Conservation (phyloP, 2,329 filamentous ascomycete genomes). For the Curvularia verruculosa region DNA sequence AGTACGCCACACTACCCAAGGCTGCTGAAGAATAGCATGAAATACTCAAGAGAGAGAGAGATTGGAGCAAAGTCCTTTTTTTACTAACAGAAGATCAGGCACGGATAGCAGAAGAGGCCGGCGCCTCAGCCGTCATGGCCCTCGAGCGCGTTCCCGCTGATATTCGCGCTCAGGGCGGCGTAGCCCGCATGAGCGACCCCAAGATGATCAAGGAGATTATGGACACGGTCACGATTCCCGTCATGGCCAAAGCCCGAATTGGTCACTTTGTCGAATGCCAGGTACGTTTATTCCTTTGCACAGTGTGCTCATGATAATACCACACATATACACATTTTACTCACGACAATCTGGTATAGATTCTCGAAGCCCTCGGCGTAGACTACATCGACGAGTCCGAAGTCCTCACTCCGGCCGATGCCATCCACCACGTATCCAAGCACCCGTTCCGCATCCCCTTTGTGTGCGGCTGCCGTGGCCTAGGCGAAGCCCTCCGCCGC, state of each 20-base stretch:
- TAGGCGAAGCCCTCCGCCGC: conserved; percentile 89
- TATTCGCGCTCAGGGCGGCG: conserved; percentile 89
- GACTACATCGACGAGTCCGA: conserved; percentile 99
- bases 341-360: conserved; percentile 65
- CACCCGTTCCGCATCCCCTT: conserved; percentile 81
- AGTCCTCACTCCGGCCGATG: conserved; percentile 93
- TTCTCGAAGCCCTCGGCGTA: conserved; percentile 91
- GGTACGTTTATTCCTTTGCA: conserved; percentile 50
- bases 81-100: conserved; percentile 60
- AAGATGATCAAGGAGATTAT: conserved; percentile 95
- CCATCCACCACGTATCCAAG: conserved; percentile 91
- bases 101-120: conserved; percentile 95
- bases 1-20: conserved; percentile 58
- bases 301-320: no score
- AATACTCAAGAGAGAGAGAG: no score
- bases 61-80: no score
- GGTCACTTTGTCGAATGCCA: conserved; percentile 98
- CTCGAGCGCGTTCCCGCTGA: conserved; percentile 97
- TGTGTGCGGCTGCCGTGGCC: conserved; percentile 93
- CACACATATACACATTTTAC: no score
- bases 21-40: no score
- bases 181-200: conserved; percentile 96
- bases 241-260: conserved; percentile 98
- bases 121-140: conserved; percentile 96
- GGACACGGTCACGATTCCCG: conserved; percentile 91